Evolutionary conservation across 2,329 filamentous ascomycete genomes (phyloP).

Genomic region (Fusarium ambrosium): DNA sequence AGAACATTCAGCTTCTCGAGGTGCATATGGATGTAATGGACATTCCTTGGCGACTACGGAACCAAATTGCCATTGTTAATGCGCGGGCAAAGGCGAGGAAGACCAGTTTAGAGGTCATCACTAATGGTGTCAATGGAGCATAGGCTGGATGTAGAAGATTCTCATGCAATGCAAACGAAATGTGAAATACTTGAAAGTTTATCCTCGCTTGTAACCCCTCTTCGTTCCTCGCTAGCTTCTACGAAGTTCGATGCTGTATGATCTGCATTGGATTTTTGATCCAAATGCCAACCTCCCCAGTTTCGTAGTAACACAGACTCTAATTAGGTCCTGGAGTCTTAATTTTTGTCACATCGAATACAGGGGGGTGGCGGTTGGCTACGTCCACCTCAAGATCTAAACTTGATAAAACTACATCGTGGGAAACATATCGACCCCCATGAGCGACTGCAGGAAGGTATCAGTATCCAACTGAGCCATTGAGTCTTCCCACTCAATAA

Average conservation of each 20-base stretch:
- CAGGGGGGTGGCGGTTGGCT: too few relatives aligned
- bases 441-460: not conserved
- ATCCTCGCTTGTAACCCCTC: not conserved
- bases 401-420: not conserved
- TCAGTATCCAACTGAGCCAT: not conserved
- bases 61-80: constrained; percentile 19
- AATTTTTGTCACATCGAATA: too few relatives aligned
- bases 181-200: not conserved
- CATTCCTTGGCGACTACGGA: constrained; percentile 13
- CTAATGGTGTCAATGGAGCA: not conserved
- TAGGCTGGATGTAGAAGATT: not conserved
- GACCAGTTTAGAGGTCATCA: not conserved
- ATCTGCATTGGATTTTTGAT: too few relatives aligned
- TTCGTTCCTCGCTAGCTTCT: too few relatives aligned
- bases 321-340: too few relatives aligned
- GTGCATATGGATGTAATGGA: constrained; percentile 25
- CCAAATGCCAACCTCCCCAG: too few relatives aligned
- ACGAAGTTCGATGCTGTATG: too few relatives aligned
- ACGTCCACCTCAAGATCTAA: too few relatives aligned
- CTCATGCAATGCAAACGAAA: not conserved
- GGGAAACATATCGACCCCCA: not conserved
- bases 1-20: constrained; percentile 16
- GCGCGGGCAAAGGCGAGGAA: not conserved
- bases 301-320: too few relatives aligned
- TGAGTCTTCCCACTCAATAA: not conserved